These are phyloP conservation scores for Talaromyces sp. DNA, from an alignment of 2,329 filamentous ascomycete species.

Conservation along the genomic window DNA sequence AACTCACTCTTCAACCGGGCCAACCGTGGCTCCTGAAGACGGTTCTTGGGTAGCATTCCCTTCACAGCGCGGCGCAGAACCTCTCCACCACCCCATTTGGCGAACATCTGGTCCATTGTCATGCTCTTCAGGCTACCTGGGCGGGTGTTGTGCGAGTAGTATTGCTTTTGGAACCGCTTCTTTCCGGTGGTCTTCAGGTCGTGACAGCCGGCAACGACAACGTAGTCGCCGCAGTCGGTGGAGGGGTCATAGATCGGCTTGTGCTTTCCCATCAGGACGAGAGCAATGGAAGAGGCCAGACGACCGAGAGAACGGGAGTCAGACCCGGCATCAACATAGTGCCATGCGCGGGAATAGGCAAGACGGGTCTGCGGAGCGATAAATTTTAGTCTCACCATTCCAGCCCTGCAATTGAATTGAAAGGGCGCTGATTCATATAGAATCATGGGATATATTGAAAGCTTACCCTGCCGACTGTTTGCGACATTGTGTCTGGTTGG, in stretches of 20 bases:
- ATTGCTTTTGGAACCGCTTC: conserved; percentile 91
- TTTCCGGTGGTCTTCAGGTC: conserved; percentile 86
- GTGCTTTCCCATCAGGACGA: conserved; percentile 95
- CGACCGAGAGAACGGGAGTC: conserved; percentile 81
- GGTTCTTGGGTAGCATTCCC: conserved; percentile 98
- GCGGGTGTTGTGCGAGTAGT: conserved; percentile 91
- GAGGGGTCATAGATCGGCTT: conserved; percentile 98
- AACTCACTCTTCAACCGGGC: conserved; percentile 77
- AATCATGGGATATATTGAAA: not conserved
- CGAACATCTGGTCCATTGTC: conserved; percentile 93
- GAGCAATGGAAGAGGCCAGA: conserved; percentile 82
- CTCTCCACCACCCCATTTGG: conserved; percentile 90
- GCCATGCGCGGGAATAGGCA: conserved; percentile 95
- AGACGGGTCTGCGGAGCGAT: conserved; percentile 74
- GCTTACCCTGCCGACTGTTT: conserved; percentile 48
- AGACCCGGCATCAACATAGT: conserved; percentile 76
- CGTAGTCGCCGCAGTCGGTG: conserved; percentile 98
- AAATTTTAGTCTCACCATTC: conserved; percentile 1
- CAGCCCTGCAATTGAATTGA: not conserved
- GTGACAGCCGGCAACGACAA: conserved; percentile 88
- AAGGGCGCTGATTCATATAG: not conserved
- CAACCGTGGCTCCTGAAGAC: conserved; percentile 83
- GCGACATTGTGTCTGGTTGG: conserved; percentile 42
- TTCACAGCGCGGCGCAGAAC: conserved; percentile 87
- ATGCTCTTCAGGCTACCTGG: conserved; percentile 85